Conservation (phyloP, 2,329 filamentous ascomycete species). For the Phyllosticta paracitricarpa region DNA sequence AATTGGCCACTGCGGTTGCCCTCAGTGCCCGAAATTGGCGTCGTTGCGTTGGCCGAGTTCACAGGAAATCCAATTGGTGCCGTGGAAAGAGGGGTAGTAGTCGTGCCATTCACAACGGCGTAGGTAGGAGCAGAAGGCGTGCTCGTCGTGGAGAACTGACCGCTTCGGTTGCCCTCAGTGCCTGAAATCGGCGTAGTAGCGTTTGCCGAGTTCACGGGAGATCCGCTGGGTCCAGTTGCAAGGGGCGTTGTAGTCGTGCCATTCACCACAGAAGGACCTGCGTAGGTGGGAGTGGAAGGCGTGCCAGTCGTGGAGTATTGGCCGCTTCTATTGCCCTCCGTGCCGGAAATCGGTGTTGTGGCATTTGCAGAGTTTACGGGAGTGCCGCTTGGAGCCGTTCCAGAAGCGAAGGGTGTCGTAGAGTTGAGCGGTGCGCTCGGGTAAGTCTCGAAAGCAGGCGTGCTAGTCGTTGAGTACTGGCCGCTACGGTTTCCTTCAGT, state of each 20-base stretch:
- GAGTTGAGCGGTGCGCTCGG: background rate
- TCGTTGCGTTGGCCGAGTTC: slow-evolving; percentile 1
- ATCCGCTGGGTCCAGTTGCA: background rate
- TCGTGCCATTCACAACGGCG: background rate
- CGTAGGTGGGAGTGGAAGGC: background rate
- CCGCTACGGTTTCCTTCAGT: background rate
- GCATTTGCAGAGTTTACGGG: slow-evolving; percentile 12
- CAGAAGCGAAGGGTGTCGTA: background rate
- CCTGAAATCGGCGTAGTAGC: background rate
- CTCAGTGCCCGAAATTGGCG: background rate
- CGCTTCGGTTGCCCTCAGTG: background rate
- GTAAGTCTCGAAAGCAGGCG: background rate
- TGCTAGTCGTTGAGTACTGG: background rate
- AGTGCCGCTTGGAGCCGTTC: slow-evolving; percentile 10
- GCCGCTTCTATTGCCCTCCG: background rate
- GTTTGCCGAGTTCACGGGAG: background rate
- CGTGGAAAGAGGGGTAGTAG: background rate
- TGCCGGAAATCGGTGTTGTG: slow-evolving; percentile 13
- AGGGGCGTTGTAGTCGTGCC: too few relatives aligned
- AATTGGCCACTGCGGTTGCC: background rate
- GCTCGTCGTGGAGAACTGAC: background rate
- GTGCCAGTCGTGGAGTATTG: background rate
- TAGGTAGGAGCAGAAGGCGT: background rate
- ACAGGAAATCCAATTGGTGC: background rate
- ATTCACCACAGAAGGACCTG: too few relatives aligned